Evolutionary conservation across 768 basidiomycete genomes (phyloP), one percentile per base, ranked within the genome.

Genomic region (Cantharellus anzutake): DNA sequence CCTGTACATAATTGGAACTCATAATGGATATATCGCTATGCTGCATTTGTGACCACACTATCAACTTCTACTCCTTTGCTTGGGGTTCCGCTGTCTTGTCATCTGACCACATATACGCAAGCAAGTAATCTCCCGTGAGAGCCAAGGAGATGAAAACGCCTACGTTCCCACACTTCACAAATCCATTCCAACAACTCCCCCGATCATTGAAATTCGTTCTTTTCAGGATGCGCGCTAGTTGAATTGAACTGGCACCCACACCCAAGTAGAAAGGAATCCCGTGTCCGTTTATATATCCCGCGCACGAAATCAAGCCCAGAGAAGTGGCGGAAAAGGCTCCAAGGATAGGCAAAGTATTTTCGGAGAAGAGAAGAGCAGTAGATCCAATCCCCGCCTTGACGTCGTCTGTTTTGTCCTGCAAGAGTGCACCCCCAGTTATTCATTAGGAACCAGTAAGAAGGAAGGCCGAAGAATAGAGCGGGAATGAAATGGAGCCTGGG

Each of bases 381-480:
- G 92, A 96, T 61, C 83, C 87, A 68, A 99, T 93, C 41, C 88
- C 90, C 34, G 80, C 88, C 50, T 78, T 73, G 56, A 87, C 74
- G 67, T 99, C 96, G 73, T 99, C 96, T 14, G 63, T 67, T 73
- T 98, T 99, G 72, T 99, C 96, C 86, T 96, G 68, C n/a, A 40
- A 34, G 1, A 4, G 3, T 3, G 35, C 20, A 29, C 20, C 20
- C 29, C 37, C 3, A 41, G 11, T 34, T 7, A 37, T 37, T 55
- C 11, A 7, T 55, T 7, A 55, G 52, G 38, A 16, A 51, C 66
- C 44, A 70, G 61, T 59, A 57, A 59, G 37, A 51, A 16, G 20
- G 42, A 20, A 41, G 38, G 16, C 55, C 4, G 14, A 35, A 53
- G 3, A 5, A 61, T 58, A 20, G 50, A 16, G 42, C 14, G 14